These are phyloP conservation scores for Penicillium hordei DNA, from an alignment of 2,329 filamentous ascomycete species.

Conservation along the genomic window DNA sequence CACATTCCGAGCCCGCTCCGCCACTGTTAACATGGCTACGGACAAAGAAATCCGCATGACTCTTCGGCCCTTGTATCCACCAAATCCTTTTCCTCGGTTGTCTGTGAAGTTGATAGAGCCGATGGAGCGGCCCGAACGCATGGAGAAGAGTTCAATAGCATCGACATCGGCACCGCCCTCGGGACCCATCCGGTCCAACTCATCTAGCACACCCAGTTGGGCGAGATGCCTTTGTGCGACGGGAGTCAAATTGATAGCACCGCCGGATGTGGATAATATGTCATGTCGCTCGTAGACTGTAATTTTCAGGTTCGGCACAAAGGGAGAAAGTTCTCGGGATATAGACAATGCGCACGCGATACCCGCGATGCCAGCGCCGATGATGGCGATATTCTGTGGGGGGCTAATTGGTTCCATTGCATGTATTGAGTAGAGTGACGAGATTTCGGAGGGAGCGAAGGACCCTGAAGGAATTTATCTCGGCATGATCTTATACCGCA, in stretches of 20 bases:
- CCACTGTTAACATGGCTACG: slow-evolving; percentile 42
- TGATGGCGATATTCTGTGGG: slow-evolving; percentile 32
- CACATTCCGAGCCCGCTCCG: slow-evolving; percentile 38
- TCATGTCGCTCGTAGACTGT: slow-evolving; percentile 43
- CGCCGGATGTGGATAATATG: slow-evolving; percentile 44
- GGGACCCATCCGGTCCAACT: slow-evolving; percentile 40
- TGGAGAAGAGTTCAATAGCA: slow-evolving; percentile 43
- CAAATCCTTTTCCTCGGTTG: slow-evolving; percentile 38
- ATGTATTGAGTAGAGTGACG: neutral
- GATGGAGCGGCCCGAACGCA: slow-evolving; percentile 40
- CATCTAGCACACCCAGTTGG: slow-evolving; percentile 41
- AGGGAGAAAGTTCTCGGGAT: slow-evolving; percentile 34
- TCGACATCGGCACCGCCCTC: slow-evolving; percentile 44
- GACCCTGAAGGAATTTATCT: neutral
- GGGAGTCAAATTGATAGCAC: slow-evolving; percentile 47
- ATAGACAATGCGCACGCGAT: slow-evolving; percentile 36
- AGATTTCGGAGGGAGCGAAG: neutral
- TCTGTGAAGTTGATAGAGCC: slow-evolving; percentile 43
- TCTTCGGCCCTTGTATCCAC: slow-evolving; percentile 43
- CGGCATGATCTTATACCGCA: slow-evolving; percentile 2
- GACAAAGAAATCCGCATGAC: slow-evolving; percentile 46
- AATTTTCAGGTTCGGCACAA: slow-evolving; percentile 37
- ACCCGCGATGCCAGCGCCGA: slow-evolving; percentile 39
- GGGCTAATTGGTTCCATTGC: slow-evolving; percentile 17
- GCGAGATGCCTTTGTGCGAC: slow-evolving; percentile 47